phyloP scores from a whole-genome alignment of 208 protist species.

The Herpetomonas tarakana region DNA sequence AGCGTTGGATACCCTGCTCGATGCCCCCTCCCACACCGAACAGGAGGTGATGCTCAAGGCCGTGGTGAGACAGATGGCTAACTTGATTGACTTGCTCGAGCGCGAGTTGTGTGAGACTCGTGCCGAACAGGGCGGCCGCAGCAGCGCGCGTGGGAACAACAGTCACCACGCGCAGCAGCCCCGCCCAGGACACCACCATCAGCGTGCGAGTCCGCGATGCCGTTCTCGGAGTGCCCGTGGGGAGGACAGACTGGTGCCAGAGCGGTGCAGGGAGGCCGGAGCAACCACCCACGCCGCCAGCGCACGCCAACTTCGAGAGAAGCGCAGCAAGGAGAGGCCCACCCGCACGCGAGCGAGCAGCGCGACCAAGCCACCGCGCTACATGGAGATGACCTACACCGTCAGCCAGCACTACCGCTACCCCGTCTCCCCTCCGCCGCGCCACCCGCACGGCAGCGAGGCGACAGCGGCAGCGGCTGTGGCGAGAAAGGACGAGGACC shows the following conservation, averaged over 20 bases:
- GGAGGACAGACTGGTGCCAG: too few relatives aligned
- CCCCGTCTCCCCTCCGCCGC: background rate
- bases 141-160: too few relatives aligned
- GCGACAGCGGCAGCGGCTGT: background rate
- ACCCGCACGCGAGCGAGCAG: background rate
- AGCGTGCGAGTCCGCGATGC: too few relatives aligned
- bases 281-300: too few relatives aligned
- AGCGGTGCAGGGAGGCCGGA: too few relatives aligned
- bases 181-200: too few relatives aligned
- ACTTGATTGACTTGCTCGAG: background rate
- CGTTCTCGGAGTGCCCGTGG: too few relatives aligned
- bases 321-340: too few relatives aligned
- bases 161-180: too few relatives aligned
- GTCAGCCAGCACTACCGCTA: background rate
- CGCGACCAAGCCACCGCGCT: background rate
- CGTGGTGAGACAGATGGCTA: background rate
- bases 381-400: background rate
- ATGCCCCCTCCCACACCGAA: background rate
- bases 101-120: background rate
- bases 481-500: background rate
- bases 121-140: background rate
- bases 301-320: too few relatives aligned
- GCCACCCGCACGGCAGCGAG: background rate
- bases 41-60: conserved; percentile 6
- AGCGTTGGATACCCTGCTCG: background rate